Percentiles rank a stretch among this genome's conserved stretches.
phyloP scores from a whole-genome alignment of 176 grass and related monocot species.

The Areca catechu region DNA sequence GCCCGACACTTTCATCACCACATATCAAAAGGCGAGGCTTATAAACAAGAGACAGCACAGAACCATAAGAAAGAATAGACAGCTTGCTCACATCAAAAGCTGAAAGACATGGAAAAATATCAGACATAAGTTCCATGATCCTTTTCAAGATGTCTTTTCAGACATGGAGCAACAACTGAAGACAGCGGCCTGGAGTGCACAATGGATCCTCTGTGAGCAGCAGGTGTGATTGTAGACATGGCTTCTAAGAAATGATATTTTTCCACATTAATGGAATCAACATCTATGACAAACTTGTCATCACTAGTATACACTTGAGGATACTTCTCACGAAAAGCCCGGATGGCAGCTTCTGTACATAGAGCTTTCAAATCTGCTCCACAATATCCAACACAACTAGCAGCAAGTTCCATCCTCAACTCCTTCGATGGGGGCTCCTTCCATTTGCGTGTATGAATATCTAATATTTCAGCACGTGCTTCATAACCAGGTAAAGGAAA shows the following conservation, averaged over 20 bases:
- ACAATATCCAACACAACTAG: conserved; percentile 97
- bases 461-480: conserved; percentile 81
- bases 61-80: conserved; percentile 59
- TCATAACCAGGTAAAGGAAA: conserved; percentile 96
- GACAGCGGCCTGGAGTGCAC: conserved; percentile 90
- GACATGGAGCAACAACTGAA: conserved; percentile 63
- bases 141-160: conserved; percentile 73
- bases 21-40: conserved; percentile 87
- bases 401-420: conserved; percentile 87
- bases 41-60: conserved; percentile 86
- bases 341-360: conserved; percentile 95
- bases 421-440: conserved; percentile 74
- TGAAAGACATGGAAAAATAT: conserved; percentile 78
- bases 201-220: conserved; percentile 82
- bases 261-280: conserved; percentile 69
- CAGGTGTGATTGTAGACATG: conserved; percentile 94
- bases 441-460: conserved; percentile 99
- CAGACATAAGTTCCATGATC: conserved; percentile 71
- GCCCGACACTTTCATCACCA: conserved; percentile 67
- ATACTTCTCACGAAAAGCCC: conserved; percentile 95
- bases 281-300: conserved; percentile 98
- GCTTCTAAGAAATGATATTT: conserved; percentile 97
- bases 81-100: conserved; percentile 55
- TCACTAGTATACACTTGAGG: conserved; percentile 99
- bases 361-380: conserved; percentile 96